Evolutionary conservation across 345 rosid genomes (phyloP), one percentile per base, ranked within the genome.

Genomic region (Euphorbia tirucalli): DNA sequence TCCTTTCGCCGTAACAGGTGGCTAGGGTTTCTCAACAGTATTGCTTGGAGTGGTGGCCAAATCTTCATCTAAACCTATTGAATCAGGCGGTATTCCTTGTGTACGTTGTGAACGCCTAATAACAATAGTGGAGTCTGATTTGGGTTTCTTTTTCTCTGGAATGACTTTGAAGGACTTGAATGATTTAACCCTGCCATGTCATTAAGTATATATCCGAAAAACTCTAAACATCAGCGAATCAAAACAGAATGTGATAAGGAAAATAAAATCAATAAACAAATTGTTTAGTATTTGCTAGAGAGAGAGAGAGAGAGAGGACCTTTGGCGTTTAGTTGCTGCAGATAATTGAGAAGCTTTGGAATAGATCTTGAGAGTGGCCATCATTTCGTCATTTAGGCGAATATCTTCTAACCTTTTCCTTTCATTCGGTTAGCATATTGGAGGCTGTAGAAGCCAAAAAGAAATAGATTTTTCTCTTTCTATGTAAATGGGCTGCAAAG

Each of bases 321-420:
- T 79, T 68, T 67, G 80, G 76, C 92, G 90, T 66, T 89, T 92
- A 63, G 87, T 27, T 31, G 84, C 58, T 28, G 85, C 75, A 21
- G 90, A 79, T 79, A 92, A 89, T 18, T 78, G 74, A 71, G 92
- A 74, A 57, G 83, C 90, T 63, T 73, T 80, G 70, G 90, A 77
- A 0, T 49, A 91, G 80, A 94, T 74, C 1, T 90, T 85, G 64
- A 92, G 91, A 18, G 93, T 79, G 14, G 97, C 90, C 74, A 94
- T 55, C 89, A 87, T 86, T 75, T 94, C 85, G 3, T 77, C 89
- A 68, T 94, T 94, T 43, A 93, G 83, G 59, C 79, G 83, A 37
- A 92, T 94, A 82, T 90, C 90, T 77, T 89, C 93, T 32, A 90
- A 83, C 75, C 97, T 81, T 71, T 75, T 78, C 8, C 87, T 87